A percentile compares a stretch with the other conserved stretches of the same genome.
Evolutionary conservation across 2,329 filamentous ascomycete species (phyloP).

Genomic region (Metarhizium rileyi): DNA sequence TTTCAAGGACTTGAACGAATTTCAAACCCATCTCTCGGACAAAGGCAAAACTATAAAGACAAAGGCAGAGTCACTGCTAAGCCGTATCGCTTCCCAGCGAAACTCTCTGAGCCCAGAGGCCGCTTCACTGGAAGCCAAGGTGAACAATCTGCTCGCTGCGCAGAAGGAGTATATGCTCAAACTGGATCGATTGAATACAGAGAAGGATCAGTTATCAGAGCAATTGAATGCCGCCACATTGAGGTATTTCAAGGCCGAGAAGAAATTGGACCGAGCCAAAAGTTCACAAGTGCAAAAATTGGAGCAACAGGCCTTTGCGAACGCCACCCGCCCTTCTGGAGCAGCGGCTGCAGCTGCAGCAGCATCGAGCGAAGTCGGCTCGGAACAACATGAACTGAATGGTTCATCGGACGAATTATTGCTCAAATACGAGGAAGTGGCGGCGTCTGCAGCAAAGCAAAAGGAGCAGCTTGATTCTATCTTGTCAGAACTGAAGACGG

Average conservation of each 20-base stretch:
- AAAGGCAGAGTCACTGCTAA: conserved; percentile 61
- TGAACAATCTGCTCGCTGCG: conserved; percentile 64
- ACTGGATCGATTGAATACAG: conserved; percentile 62
- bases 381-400: conserved; percentile 41
- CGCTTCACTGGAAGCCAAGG: conserved; percentile 60
- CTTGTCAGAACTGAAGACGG: conserved; percentile 62
- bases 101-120: conserved; percentile 56
- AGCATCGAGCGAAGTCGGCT: conserved; percentile 34
- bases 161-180: conserved; percentile 76
- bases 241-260: conserved; percentile 90
- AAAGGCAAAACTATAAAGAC: conserved; percentile 69
- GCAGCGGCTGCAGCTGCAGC: conserved; percentile 7
- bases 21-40: conserved; percentile 70
- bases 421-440: conserved; percentile 65
- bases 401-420: conserved; percentile 58
- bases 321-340: conserved; percentile 41
- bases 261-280: conserved; percentile 81
- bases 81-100: conserved; percentile 39
- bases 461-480: conserved; percentile 80
- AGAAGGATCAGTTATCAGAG: conserved; percentile 78
- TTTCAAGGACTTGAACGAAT: conserved; percentile 58
- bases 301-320: conserved; percentile 77
- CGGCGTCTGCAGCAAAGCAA: conserved; percentile 68
- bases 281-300: conserved; percentile 86
- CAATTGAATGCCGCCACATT: conserved; percentile 82